Evolutionary conservation across 495 filamentous ascomycete species (phyloP), one percentile per base, ranked within the genome.

Genomic region (Wilcoxina mikolae): DNA sequence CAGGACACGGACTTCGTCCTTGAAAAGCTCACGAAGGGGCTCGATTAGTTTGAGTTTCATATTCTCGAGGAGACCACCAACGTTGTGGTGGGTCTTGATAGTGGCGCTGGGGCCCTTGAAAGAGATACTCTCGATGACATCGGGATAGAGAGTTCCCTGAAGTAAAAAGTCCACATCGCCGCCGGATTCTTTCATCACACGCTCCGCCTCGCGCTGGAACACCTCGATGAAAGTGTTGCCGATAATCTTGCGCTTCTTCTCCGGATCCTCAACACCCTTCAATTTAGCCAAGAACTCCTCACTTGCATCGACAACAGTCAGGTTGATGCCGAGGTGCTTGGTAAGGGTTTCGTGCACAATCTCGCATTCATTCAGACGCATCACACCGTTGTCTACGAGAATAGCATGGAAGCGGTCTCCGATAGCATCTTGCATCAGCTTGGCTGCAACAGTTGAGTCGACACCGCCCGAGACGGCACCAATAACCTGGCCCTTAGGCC

Each of bases 191-290:
- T 51, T 71, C 74, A 62, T 84, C 28, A 95, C 86, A 65, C 81
- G 76, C 57, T 80, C 75, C 2, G 87, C 88, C 56, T 85, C 80
- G 27, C 80, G 74, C 67, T 94, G 80, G 69, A 95, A 95, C 22
- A 94, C 69, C 56, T 95, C 87, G 63, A 95, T 95, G 68, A 69
- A 72, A 20, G 76, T 82, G 55, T 73, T 74, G 27, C 87, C 90
- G 62, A 98, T 95, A 61, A 95, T 79, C 72, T 91, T 95, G 25
- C 90, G 77, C 76, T 98, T 98, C 69, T 81, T 76, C 70, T 96
- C 90, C 0, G 91, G 91, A 38, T 95, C 85, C 31, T 74, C 72
- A 33, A 91, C 77, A 24, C 86, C 89, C 67, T 81, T 80, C 7
- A 98, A 74, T 15, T 78, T 72, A 7, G 66, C 69, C 20, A 95